Percentiles rank a stretch among this genome's conserved stretches.
These are phyloP conservation scores for Trichophyton schoenleinii DNA, from an alignment of 2,329 filamentous ascomycete species.

Conservation along the genomic window DNA sequence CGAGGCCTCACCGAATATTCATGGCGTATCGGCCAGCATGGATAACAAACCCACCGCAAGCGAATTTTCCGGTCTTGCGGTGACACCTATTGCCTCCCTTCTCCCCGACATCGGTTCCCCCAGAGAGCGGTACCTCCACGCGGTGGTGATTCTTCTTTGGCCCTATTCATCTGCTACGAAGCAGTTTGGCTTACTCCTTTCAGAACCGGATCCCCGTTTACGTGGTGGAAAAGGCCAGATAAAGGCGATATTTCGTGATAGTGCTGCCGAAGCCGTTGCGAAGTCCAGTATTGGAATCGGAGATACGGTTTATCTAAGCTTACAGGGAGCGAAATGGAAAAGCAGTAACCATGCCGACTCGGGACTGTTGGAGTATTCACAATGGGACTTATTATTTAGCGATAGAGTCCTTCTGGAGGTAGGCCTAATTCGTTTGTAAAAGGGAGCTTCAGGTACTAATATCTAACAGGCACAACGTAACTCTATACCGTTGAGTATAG, in stretches of 20 bases:
- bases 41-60: not conserved
- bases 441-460: not conserved
- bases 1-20: not conserved
- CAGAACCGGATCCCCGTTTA: constrained; percentile 71
- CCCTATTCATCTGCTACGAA: constrained; percentile 70
- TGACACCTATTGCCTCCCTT: constrained; percentile 31
- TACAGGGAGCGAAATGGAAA: constrained; percentile 57
- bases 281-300: constrained; percentile 60
- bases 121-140: constrained; percentile 41
- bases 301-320: constrained; percentile 56
- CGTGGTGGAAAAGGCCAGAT: constrained; percentile 69
- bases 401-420: constrained; percentile 28
- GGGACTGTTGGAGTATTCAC: constrained; percentile 30
- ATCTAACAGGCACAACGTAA: not conserved
- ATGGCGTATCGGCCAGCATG: not conserved
- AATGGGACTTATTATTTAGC: constrained; percentile 44
- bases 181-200: constrained; percentile 65
- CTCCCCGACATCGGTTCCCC: constrained; percentile 23
- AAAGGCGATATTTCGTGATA: constrained; percentile 59
- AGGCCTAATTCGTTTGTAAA: not conserved
- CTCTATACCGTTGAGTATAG: not conserved
- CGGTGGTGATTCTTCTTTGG: constrained; percentile 76
- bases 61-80: not conserved
- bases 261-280: constrained; percentile 57
- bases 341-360: constrained; percentile 32